Percentiles rank a stretch among this genome's conserved stretches.
Conservation (phyloP, 192 early-diverging fungal species). For the Podila epicladia region DNA sequence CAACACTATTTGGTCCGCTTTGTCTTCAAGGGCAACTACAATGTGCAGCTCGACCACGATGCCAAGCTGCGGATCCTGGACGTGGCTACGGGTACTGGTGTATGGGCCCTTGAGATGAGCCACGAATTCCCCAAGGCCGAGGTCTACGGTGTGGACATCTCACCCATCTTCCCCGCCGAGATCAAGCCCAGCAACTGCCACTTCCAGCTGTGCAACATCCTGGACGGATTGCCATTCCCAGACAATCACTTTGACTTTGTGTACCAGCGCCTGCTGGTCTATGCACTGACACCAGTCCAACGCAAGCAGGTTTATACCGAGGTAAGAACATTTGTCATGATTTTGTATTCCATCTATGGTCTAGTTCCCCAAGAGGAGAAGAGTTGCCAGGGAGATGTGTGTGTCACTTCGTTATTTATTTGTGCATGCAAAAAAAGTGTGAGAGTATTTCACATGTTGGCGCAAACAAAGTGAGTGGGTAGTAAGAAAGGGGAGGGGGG, state of each 20-base stretch:
- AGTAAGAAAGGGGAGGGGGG: too few relatives aligned
- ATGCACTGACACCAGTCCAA: constrained; percentile 31
- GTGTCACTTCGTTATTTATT: too few relatives aligned
- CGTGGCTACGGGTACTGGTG: constrained; percentile 43
- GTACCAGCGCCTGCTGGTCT: constrained; percentile 32
- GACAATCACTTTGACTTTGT: constrained; percentile 57
- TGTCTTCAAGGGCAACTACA: constrained; percentile 49
- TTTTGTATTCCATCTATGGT: not conserved
- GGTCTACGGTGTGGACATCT: constrained; percentile 49
- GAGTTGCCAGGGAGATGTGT: too few relatives aligned
- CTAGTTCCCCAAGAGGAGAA: not conserved
- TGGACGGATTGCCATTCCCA: constrained; percentile 48
- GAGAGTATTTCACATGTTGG: constrained; percentile 1
- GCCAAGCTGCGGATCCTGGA: constrained; percentile 25
- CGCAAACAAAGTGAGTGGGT: too few relatives aligned
- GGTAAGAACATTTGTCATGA: constrained; percentile 12
- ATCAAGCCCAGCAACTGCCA: constrained; percentile 50
- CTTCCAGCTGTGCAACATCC: constrained; percentile 50
- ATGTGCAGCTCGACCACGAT: constrained; percentile 35
- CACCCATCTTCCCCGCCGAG: constrained; percentile 43
- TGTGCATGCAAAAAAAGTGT: not conserved
- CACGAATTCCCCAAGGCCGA: constrained; percentile 42
- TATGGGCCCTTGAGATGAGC: constrained; percentile 51
- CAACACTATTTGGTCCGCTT: constrained; percentile 64
- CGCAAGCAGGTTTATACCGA: constrained; percentile 31